phyloP scores from a whole-genome alignment of 140 eudicot genomes.

The Cichorium intybus region DNA sequence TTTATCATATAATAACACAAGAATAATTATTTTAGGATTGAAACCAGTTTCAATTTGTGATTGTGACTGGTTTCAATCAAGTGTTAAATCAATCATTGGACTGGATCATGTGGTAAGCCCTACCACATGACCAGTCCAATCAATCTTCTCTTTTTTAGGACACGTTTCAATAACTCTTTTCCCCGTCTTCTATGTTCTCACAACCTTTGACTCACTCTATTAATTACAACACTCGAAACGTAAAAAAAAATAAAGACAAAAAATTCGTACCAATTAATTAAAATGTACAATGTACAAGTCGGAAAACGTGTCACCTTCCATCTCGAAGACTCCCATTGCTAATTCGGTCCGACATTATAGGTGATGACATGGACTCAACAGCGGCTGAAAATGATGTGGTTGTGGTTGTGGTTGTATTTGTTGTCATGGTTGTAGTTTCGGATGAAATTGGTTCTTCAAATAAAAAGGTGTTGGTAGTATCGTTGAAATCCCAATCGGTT shows the following conservation, averaged over 20 bases:
- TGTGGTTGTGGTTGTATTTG: constrained; percentile 20
- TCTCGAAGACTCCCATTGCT: constrained; percentile 26
- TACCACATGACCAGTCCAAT: too few species aligned
- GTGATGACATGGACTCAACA: constrained; percentile 23
- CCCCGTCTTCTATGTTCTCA: too few species aligned
- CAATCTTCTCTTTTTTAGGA: too few species aligned
- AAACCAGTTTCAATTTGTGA: too few species aligned
- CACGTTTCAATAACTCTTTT: too few species aligned
- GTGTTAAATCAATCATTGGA: too few species aligned
- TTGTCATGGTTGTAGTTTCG: constrained; percentile 8
- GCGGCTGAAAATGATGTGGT: too few species aligned
- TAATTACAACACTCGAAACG: not conserved
- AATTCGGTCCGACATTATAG: constrained; percentile 25
- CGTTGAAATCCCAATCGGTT: constrained; percentile 51
- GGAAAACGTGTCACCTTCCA: constrained; percentile 28
- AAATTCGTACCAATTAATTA: not conserved
- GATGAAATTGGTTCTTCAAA: constrained; percentile 26
- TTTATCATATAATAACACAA: too few species aligned
- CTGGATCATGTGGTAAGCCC: too few species aligned
- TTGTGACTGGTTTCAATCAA: too few species aligned
- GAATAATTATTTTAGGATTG: too few species aligned
- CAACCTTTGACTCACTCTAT: not conserved
- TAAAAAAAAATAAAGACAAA: not conserved
- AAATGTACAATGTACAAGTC: not conserved
- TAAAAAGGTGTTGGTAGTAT: constrained; percentile 34